Base-by-base conservation (phyloP, 225 moss, liverwort and hornwort genomes). In the Pleurozium schreberi region DNA sequence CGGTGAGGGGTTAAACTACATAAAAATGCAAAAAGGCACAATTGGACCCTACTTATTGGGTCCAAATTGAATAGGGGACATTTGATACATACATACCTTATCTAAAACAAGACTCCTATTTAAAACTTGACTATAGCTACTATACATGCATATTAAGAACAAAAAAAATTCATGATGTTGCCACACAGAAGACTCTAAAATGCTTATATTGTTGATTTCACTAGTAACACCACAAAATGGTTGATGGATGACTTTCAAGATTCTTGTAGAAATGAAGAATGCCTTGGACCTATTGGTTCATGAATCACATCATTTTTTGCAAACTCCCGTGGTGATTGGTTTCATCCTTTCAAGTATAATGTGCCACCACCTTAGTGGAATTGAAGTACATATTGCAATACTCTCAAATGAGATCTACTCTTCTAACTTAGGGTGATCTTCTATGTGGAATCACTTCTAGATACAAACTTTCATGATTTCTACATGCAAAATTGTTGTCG, bases 371-470 rank as follows among this genome's bases (percentile, higher is more conserved):
- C n/a, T n/a, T n/a, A n/a, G n/a, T n/a, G n/a, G n/a, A n/a, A n/a
- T n/a, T n/a, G n/a, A n/a, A n/a, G n/a, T n/a, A n/a, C n/a, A n/a
- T n/a, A n/a, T n/a, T n/a, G n/a, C n/a, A n/a, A n/a, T n/a, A n/a
- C n/a, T n/a, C n/a, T n/a, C n/a, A n/a, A 69, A 69, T 40, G 40
- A 3, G 40, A 69, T 42, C 1, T 4, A 2, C 40, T 69, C 14
- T 69, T 40, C 69, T n/a, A n/a, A n/a, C n/a, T 40, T 25, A 14
- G 14, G 14, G 1, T 69, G 14, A 69, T 69, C 3, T 8, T 69
- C 25, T 0, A 40, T 40, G 2, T 1, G 0, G 0, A 40, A 69
- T 40, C 4, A 23, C 3, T 23, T 68, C 8, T 1, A 17, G 7
- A 68, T 22, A n/a, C 22, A n/a, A 22, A 68, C 22, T 68, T n/a